Evolutionary conservation across 495 filamentous ascomycete species (phyloP).

Genomic region (Penicillium subrubescens): DNA sequence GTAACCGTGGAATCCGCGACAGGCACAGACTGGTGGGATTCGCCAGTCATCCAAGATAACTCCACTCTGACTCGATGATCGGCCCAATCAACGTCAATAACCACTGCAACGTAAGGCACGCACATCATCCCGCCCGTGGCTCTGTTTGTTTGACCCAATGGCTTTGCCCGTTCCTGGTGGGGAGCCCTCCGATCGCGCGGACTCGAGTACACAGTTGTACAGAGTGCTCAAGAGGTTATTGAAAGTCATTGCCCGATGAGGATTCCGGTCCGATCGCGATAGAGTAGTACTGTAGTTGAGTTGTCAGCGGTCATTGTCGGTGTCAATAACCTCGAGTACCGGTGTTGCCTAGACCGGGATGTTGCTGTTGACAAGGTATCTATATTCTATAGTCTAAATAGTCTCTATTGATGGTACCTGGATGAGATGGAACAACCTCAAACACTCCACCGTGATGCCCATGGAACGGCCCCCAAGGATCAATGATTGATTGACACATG

Average conservation of each 20-base stretch:
- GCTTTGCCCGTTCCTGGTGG: constrained; percentile 24
- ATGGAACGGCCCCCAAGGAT: constrained; percentile 1
- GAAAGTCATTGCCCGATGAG: neutral
- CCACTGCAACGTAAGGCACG: constrained; percentile 23
- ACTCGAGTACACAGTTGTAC: neutral
- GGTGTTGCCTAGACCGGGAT: too few relatives aligned
- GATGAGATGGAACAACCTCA: constrained; percentile 6
- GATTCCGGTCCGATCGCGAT: neutral
- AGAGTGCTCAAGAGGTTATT: neutral
- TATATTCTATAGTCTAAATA: too few relatives aligned
- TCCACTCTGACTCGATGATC: constrained; percentile 20
- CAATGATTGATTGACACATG: constrained; percentile 1
- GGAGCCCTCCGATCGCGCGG: constrained; percentile 19
- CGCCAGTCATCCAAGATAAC: constrained; percentile 8
- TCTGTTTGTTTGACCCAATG: constrained; percentile 35
- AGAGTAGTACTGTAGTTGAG: neutral
- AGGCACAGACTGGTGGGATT: constrained; percentile 10
- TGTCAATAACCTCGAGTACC: neutral
- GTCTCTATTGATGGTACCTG: neutral
- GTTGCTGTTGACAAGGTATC: neutral
- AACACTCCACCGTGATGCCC: neutral
- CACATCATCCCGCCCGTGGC: constrained; percentile 42
- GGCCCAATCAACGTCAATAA: constrained; percentile 20
- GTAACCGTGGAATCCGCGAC: constrained; percentile 1
- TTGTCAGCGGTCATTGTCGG: constrained; percentile 3